A percentile compares a stretch with the other conserved stretches of the same genome.
Evolutionary conservation across 441 rosid genomes (phyloP).

Genomic region (Macaranga tanarius): DNA sequence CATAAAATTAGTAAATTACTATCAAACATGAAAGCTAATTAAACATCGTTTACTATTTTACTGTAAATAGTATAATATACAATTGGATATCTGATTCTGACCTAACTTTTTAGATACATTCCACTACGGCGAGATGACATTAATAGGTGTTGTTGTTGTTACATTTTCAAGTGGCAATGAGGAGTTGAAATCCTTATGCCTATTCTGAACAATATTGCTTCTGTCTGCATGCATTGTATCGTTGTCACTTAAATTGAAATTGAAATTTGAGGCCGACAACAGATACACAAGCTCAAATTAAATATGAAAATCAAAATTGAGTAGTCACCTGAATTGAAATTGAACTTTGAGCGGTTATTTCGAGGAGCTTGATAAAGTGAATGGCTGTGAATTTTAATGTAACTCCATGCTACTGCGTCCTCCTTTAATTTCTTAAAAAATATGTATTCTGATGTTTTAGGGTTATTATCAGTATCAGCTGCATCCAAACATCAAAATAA

Average conservation of each 20-base stretch:
- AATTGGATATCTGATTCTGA: background rate
- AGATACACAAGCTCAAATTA: too few species aligned
- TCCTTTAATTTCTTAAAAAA: constrained; percentile 71
- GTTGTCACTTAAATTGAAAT: too few species aligned
- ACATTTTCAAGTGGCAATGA: constrained; percentile 29
- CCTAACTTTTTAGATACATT: constrained; percentile 27
- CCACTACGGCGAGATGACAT: constrained; percentile 21
- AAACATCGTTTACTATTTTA: too few species aligned
- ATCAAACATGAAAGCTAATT: too few species aligned
- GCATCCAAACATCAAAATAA: constrained; percentile 15
- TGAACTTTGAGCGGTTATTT: constrained; percentile 22
- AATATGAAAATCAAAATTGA: background rate
- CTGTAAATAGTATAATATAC: too few species aligned
- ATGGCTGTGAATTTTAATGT: constrained; percentile 17
- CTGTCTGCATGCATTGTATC: constrained; percentile 49
- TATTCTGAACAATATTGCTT: constrained; percentile 14
- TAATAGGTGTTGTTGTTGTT: constrained; percentile 15
- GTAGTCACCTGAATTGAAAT: constrained; percentile 23
- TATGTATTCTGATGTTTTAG: constrained; percentile 80
- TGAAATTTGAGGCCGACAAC: too few species aligned
- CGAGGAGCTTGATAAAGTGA: constrained; percentile 21
- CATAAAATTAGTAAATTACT: too few species aligned
- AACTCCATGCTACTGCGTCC: constrained; percentile 20
- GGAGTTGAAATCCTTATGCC: constrained; percentile 26
- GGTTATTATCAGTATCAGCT: constrained; percentile 41